A percentile compares a stretch with the other conserved stretches of the same genome.
These are phyloP conservation scores for Physcia stellaris DNA, from an alignment of 495 filamentous ascomycete species.

Conservation along the genomic window DNA sequence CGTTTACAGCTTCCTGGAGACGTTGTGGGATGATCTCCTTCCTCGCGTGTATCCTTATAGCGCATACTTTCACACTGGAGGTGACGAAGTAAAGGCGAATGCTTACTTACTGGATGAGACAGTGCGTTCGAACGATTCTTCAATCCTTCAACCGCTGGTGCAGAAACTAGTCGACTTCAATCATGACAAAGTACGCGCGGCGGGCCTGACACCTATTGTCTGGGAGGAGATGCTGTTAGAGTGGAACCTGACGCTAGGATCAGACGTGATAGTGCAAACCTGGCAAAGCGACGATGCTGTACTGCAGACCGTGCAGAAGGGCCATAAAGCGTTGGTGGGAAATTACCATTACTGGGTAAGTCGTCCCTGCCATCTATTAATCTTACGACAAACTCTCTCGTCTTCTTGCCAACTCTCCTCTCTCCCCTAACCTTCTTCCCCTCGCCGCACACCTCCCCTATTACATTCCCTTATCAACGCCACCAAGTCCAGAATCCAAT, in stretches of 20 bases:
- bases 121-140: constrained; percentile 43
- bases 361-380: too few relatives aligned
- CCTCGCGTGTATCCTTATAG: constrained; percentile 52
- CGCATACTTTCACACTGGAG: constrained; percentile 68
- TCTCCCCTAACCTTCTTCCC: background rate
- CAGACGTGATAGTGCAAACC: constrained; percentile 54
- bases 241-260: constrained; percentile 55
- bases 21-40: constrained; percentile 54
- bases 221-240: constrained; percentile 74
- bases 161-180: constrained; percentile 56
- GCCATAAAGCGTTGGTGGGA: constrained; percentile 54
- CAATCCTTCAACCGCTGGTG: constrained; percentile 52
- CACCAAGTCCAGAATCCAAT: too few relatives aligned
- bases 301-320: constrained; percentile 34
- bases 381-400: too few relatives aligned
- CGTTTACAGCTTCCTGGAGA: constrained; percentile 56
- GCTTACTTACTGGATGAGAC: constrained; percentile 59
- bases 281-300: constrained; percentile 50
- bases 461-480: constrained; percentile 10
- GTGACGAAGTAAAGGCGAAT: constrained; percentile 67
- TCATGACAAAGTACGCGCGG: constrained; percentile 41
- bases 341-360: constrained; percentile 57
- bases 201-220: constrained; percentile 52
- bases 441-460: background rate
- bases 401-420: too few relatives aligned